These are phyloP conservation scores for Aspergillus diversus DNA, from an alignment of 495 filamentous ascomycete species.

Conservation along the genomic window DNA sequence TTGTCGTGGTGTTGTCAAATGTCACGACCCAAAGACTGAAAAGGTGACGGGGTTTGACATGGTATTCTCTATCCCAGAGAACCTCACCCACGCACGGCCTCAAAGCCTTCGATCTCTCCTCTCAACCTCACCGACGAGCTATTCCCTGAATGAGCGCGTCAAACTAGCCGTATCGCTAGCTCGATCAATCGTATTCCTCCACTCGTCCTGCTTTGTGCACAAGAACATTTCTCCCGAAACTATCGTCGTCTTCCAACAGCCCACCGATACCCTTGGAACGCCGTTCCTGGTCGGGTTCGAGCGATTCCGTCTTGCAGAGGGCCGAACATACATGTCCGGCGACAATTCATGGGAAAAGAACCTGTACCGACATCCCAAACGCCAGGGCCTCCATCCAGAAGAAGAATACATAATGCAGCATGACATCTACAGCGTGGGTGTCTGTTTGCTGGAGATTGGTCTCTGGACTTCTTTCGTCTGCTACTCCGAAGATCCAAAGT, in stretches of 20 bases:
- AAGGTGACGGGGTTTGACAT: conserved; percentile 14
- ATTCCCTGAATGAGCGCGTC: conserved; percentile 29
- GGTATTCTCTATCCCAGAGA: conserved; percentile 23
- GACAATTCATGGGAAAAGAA: conserved; percentile 40
- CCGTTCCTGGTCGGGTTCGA: conserved; percentile 49
- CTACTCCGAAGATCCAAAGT: conserved; percentile 13
- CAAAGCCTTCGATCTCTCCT: conserved; percentile 32
- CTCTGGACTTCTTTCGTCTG: conserved; percentile 42
- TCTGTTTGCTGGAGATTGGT: conserved; percentile 49
- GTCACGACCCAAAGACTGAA: neutral
- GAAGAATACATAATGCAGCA: conserved; percentile 48
- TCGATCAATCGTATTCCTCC: conserved; percentile 42
- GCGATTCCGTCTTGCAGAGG: conserved; percentile 29
- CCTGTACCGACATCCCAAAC: conserved; percentile 46
- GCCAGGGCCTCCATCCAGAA: conserved; percentile 37
- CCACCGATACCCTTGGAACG: conserved; percentile 16
- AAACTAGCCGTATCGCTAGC: conserved; percentile 38
- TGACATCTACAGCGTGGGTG: conserved; percentile 54
- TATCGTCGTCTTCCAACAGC: conserved; percentile 33
- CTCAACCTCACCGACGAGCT: neutral
- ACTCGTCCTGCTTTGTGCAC: conserved; percentile 47
- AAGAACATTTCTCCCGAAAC: conserved; percentile 52
- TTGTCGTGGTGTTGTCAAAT: conserved; percentile 42
- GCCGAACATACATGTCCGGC: conserved; percentile 22
- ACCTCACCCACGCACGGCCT: conserved; percentile 12